These are phyloP conservation scores for Lepiota brunneoincarnata DNA, from an alignment of 768 basidiomycete genomes.

Conservation along the genomic window DNA sequence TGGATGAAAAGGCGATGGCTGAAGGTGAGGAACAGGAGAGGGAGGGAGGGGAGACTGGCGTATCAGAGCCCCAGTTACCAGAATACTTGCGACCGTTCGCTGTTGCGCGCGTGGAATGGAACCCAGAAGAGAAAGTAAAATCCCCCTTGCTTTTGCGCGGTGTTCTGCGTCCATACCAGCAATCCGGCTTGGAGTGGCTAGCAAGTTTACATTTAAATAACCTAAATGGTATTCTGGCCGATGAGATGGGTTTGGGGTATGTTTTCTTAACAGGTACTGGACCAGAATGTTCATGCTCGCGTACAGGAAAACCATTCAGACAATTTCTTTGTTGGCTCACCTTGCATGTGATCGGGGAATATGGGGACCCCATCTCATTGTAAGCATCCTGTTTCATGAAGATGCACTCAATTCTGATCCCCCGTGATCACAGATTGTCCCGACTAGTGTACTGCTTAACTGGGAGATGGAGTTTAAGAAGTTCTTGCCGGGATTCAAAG, in stretches of 20 bases:
- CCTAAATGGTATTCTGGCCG: conserved; percentile 82
- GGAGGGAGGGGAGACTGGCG: conserved; percentile 28
- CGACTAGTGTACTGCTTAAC: conserved; percentile 90
- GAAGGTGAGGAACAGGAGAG: conserved; percentile 35
- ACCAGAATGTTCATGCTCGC: not conserved
- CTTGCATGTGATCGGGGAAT: conserved; percentile 88
- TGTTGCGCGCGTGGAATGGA: conserved; percentile 71
- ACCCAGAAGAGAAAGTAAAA: conserved; percentile 51
- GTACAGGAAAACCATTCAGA: conserved; percentile 90
- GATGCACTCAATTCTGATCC: conserved; percentile 13
- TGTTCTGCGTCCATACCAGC: conserved; percentile 87
- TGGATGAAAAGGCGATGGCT: conserved; percentile 22
- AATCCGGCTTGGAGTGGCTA: conserved; percentile 92
- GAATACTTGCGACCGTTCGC: conserved; percentile 67
- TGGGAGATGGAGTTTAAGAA: conserved; percentile 99
- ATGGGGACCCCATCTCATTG: conserved; percentile 91
- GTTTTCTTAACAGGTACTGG: conserved; percentile 22
- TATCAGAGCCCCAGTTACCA: conserved; percentile 34
- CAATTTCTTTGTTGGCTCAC: conserved; percentile 91
- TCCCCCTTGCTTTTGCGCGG: conserved; percentile 82
- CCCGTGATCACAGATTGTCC: conserved; percentile 62
- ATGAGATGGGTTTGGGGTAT: conserved; percentile 94
- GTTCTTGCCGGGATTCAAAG: conserved; percentile 85
- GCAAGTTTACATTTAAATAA: conserved; percentile 81
- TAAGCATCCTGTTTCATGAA: conserved; percentile 26